These are phyloP conservation scores for Epichloe sylvatica DNA, from an alignment of 2,329 filamentous ascomycete species.

Conservation along the genomic window DNA sequence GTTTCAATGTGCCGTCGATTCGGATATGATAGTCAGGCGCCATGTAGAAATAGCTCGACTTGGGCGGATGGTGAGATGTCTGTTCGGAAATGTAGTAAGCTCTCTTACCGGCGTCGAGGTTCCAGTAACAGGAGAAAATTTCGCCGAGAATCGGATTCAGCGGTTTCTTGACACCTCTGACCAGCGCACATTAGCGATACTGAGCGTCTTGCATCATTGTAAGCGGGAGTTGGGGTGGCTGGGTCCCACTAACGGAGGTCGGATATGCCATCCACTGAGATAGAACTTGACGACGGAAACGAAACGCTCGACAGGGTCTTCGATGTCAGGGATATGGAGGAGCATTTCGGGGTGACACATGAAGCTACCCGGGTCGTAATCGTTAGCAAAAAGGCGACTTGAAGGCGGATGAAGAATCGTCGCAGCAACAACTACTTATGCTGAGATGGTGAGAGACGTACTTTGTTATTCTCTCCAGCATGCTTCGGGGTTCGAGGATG, in stretches of 20 bases:
- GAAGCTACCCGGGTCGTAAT: constrained; percentile 48
- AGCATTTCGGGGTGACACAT: constrained; percentile 98
- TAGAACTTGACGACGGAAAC: constrained; percentile 97
- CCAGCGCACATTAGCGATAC: background rate
- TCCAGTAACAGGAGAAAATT: constrained; percentile 91
- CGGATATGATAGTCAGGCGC: constrained; percentile 85
- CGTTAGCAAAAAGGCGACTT: background rate
- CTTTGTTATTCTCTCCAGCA: constrained; percentile 99
- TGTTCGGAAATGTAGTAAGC: constrained; percentile 97
- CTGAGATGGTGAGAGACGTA: constrained; percentile 29
- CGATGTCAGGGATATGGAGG: constrained; percentile 70
- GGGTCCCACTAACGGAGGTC: constrained; percentile 60
- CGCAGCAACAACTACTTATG: background rate
- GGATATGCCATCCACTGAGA: constrained; percentile 96
- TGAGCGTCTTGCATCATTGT: background rate
- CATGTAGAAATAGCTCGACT: constrained; percentile 99
- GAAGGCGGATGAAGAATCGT: background rate
- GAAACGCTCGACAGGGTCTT: constrained; percentile 81
- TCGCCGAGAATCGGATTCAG: constrained; percentile 94
- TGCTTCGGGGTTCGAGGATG: constrained; percentile 92
- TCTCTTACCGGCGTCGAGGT: constrained; percentile 67
- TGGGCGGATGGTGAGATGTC: constrained; percentile 94
- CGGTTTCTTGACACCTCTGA: constrained; percentile 91
- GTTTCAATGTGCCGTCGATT: constrained; percentile 91
- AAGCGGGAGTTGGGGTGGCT: background rate